These are phyloP conservation scores for Fusarium sp. DNA, from an alignment of 2,329 filamentous ascomycete species.

Conservation along the genomic window DNA sequence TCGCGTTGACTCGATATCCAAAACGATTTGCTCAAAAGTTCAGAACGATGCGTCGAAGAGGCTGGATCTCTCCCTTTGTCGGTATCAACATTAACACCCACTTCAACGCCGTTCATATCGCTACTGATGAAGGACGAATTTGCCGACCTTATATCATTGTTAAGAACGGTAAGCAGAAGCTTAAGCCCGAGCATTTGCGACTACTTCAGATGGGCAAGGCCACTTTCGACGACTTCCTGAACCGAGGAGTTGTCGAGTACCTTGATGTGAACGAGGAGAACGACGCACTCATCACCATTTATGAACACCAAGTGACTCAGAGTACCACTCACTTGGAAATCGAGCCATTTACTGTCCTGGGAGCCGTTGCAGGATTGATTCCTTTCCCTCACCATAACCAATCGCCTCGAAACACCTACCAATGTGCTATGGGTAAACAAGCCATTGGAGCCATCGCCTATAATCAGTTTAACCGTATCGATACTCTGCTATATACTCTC, in stretches of 20 bases:
- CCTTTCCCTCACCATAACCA: slow-evolving; percentile 99
- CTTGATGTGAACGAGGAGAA: slow-evolving; percentile 99
- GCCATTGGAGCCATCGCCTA: slow-evolving; percentile 98
- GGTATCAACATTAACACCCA: slow-evolving; percentile 97
- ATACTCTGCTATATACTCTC: slow-evolving; percentile 94
- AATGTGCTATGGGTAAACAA: slow-evolving; percentile 99
- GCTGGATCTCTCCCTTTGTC: slow-evolving; percentile 94
- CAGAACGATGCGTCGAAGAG: slow-evolving; percentile 85
- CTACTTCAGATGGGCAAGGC: slow-evolving; percentile 84
- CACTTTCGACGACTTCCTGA: slow-evolving; percentile 94
- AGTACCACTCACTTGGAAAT: slow-evolving; percentile 96
- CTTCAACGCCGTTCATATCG: slow-evolving; percentile 91
- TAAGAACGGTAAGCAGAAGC: slow-evolving; percentile 84
- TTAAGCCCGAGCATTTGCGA: slow-evolving; percentile 81
- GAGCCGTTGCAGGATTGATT: slow-evolving; percentile 94
- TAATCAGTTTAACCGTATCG: slow-evolving; percentile 97
- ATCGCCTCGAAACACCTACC: slow-evolving; percentile 97
- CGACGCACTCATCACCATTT: slow-evolving; percentile 91
- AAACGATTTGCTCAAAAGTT: slow-evolving; percentile 89
- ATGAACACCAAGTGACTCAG: slow-evolving; percentile 83
- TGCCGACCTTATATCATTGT: slow-evolving; percentile 97
- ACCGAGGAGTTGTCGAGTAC: slow-evolving; percentile 91
- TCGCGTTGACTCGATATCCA: slow-evolving; percentile 85
- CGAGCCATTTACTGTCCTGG: slow-evolving; percentile 95
- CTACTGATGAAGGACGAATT: slow-evolving; percentile 96